A percentile compares a stretch with the other conserved stretches of the same genome.
Evolutionary conservation across 208 protist genomes (phyloP).

Genomic region (Acanthamoeba rhysodes): DNA sequence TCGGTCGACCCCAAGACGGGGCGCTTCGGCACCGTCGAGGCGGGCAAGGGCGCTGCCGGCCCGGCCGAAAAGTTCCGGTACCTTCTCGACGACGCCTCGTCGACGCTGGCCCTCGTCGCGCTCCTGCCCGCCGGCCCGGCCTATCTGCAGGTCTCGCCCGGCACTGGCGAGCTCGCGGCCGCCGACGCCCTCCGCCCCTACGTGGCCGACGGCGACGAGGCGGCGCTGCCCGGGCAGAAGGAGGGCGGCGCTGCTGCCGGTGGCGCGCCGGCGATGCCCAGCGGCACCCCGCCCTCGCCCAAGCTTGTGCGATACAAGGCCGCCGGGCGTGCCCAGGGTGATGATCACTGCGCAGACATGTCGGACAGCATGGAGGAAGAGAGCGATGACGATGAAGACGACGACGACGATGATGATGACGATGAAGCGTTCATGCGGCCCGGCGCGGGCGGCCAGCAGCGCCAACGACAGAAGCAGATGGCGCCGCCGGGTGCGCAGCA

Average conservation of each 20-base stretch:
- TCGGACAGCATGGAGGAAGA: not conserved
- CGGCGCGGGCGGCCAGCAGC: not conserved
- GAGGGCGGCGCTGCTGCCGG: not conserved
- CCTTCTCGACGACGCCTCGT: slow-evolving; percentile 30
- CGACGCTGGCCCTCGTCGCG: slow-evolving; percentile 14
- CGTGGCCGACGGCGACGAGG: slow-evolving; percentile 34
- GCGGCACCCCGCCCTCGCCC: not conserved
- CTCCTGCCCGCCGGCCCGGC: not conserved
- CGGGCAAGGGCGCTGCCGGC: not conserved
- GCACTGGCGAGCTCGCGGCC: not conserved
- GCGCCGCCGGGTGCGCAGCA: not conserved
- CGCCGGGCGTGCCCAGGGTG: not conserved
- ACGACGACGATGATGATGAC: not conserved
- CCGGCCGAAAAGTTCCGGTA: not conserved
- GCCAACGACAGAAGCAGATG: not conserved
- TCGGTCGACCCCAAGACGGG: slow-evolving; percentile 28
- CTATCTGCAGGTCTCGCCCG: not conserved
- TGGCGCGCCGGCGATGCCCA: not conserved
- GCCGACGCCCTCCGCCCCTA: slow-evolving; percentile 33
- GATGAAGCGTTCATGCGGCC: not conserved
- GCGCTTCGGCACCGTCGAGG: not conserved
- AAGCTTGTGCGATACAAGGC: not conserved
- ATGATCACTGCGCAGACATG: not conserved
- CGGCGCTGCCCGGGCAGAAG: not conserved
- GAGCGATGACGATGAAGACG: not conserved